Conservation (phyloP, 345 rosid genomes). For the Physaria fendleri region DNA sequence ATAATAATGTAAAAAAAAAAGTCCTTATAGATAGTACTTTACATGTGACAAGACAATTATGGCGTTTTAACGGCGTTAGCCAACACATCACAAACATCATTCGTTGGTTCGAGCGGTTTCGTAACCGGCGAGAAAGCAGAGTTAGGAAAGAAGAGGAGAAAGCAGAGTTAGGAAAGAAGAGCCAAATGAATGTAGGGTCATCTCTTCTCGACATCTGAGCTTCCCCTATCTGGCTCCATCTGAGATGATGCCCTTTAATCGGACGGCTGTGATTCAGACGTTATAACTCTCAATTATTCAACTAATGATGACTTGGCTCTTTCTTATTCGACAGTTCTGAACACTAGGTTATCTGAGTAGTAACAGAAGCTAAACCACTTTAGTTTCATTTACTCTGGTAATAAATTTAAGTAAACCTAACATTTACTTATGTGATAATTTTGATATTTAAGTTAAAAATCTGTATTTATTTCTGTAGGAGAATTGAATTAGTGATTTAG, state of each 20-base stretch:
- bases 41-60: conserved; percentile 22
- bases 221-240: conserved; percentile 5
- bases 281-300: conserved; percentile 6
- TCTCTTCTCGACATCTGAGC: conserved; percentile 18
- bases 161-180: too few species aligned
- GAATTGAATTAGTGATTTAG: too few species aligned
- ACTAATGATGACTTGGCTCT: neutral
- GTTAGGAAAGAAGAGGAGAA: too few species aligned
- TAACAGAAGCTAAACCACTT: neutral
- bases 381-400: neutral
- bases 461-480: too few species aligned
- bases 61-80: conserved; percentile 22
- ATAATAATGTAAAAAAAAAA: neutral
- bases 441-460: too few species aligned
- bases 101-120: conserved; percentile 24
- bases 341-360: conserved; percentile 8
- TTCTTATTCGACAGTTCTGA: neutral
- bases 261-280: conserved; percentile 21
- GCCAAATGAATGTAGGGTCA: neutral
- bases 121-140: conserved; percentile 21
- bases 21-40: neutral
- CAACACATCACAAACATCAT: conserved; percentile 18
- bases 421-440: neutral
- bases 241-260: neutral
- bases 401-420: neutral